Conservation (phyloP, 1,284 basidiomycete genomes). For the Hypsizygus ulmarius region DNA sequence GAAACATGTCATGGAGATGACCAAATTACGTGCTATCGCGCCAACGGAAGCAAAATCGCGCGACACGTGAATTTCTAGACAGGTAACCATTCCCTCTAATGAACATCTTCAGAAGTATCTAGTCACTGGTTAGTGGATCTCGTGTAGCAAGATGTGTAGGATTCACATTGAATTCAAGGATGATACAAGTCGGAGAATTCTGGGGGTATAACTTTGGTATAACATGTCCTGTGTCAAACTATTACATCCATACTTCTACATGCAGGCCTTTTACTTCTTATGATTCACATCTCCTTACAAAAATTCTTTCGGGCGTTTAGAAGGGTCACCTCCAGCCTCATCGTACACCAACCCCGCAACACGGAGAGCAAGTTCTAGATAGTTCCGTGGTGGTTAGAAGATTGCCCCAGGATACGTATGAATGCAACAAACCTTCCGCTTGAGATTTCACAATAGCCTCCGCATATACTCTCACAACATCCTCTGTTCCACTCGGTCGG, state of each 20-base stretch:
- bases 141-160: no score
- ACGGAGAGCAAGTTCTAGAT: conserved; percentile 74
- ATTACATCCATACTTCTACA: not conserved
- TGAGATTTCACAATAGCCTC: conserved; percentile 78
- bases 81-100: not conserved
- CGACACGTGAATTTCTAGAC: not conserved
- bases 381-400: conserved; percentile 8
- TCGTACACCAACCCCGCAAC: conserved; percentile 84
- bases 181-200: no score
- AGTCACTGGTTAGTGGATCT: no score
- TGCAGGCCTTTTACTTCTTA: not conserved
- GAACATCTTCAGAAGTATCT: no score
- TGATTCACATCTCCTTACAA: conserved; percentile 18
- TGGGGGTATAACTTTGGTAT: no score
- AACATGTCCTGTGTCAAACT: not conserved
- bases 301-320: conserved; percentile 69
- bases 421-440: conserved; percentile 70
- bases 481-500: conserved; percentile 96
- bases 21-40: conserved; percentile 35
- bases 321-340: conserved; percentile 68
- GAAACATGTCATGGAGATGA: conserved; percentile 4
- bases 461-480: conserved; percentile 97
- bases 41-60: conserved; percentile 3
- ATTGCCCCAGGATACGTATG: not conserved
- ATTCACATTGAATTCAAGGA: no score